These are phyloP conservation scores for Colletotrichum sidae DNA, from an alignment of 2,329 filamentous ascomycete genomes.

Conservation along the genomic window DNA sequence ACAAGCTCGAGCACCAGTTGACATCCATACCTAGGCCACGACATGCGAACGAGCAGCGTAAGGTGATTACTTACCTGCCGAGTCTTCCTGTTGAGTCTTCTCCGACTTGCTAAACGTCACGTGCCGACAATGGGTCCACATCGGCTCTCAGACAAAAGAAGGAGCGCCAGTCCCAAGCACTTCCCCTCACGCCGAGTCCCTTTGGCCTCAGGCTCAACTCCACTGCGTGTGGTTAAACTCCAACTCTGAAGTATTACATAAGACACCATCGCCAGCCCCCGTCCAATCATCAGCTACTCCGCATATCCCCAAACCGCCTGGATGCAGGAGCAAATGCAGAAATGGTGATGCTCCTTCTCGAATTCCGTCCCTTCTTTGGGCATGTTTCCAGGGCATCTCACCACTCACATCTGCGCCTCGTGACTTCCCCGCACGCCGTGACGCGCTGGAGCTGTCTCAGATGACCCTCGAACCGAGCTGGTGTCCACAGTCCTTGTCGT, in stretches of 20 bases:
- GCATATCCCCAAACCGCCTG: slow-evolving; percentile 22
- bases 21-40: too few species aligned
- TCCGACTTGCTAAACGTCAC: background rate
- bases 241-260: slow-evolving; percentile 30
- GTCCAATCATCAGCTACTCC: slow-evolving; percentile 24
- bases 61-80: too few species aligned
- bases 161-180: too few species aligned
- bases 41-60: too few species aligned
- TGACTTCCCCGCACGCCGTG: slow-evolving; percentile 36
- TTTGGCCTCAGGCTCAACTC: slow-evolving; percentile 17
- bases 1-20: too few species aligned
- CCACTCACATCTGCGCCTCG: slow-evolving; percentile 8
- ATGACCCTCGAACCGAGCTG: slow-evolving; percentile 12
- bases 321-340: background rate
- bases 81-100: background rate
- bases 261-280: background rate
- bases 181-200: too few species aligned
- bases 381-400: too few species aligned
- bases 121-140: background rate
- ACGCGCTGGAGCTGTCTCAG: slow-evolving; percentile 33
- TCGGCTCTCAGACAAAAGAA: too few species aligned
- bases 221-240: slow-evolving; percentile 8
- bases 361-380: too few species aligned
- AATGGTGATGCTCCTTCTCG: too few species aligned
- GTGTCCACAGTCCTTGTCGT: too few species aligned